These are phyloP conservation scores for Basipetospora chlamydospora DNA, from an alignment of 2,329 filamentous ascomycete species.

Conservation along the genomic window DNA sequence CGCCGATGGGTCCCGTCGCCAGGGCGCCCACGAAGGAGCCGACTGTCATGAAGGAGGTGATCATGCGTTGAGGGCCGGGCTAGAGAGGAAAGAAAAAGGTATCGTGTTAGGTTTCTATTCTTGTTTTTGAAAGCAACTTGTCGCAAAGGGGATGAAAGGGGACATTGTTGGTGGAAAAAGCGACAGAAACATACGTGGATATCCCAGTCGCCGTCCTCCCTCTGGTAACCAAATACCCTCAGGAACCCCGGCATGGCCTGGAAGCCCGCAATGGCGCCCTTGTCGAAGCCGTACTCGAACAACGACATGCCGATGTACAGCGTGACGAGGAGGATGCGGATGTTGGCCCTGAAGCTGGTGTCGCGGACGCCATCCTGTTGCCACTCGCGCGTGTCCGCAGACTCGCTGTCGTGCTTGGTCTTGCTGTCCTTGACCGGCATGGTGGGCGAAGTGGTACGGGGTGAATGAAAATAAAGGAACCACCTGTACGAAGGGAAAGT, in stretches of 20 bases:
- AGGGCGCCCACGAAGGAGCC: slow-evolving; percentile 1
- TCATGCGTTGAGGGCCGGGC: slow-evolving; percentile 1
- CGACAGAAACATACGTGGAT: slow-evolving; percentile 1
- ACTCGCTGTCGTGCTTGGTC: not conserved
- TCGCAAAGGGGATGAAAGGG: not conserved
- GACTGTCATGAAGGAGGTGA: slow-evolving; percentile 3
- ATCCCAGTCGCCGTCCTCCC: not conserved
- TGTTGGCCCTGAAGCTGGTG: slow-evolving; percentile 1
- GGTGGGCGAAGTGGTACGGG: no score
- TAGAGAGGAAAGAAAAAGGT: not conserved
- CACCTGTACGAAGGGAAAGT: no score
- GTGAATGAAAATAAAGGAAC: no score
- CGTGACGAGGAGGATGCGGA: not conserved
- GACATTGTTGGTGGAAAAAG: not conserved
- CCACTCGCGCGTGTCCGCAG: not conserved
- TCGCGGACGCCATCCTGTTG: not conserved
- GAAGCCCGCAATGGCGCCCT: slow-evolving; percentile 4
- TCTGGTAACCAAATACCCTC: slow-evolving; percentile 1
- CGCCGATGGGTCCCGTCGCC: slow-evolving; percentile 1
- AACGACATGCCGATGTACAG: slow-evolving; percentile 2
- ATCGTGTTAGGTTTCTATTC: no score
- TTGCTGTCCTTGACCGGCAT: no score
- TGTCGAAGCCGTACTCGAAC: slow-evolving; percentile 5
- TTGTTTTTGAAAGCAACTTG: no score
- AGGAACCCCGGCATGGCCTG: slow-evolving; percentile 3